phyloP scores from a whole-genome alignment of 345 rosid genomes.

The Carallia pectinifolia region DNA sequence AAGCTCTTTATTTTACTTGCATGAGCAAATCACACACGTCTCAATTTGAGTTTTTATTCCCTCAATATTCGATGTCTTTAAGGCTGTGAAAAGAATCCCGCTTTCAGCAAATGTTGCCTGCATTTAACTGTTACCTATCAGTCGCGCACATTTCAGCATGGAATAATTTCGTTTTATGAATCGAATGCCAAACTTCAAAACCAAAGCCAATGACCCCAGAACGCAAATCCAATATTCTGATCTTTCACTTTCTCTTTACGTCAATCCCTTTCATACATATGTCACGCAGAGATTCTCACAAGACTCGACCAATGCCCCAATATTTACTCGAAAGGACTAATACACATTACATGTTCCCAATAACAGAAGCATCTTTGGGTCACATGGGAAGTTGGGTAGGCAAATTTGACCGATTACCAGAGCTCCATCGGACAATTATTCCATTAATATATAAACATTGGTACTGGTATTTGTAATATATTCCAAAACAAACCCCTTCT shows the following conservation, averaged over 20 bases:
- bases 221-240: slow-evolving; percentile 9
- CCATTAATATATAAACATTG: not conserved
- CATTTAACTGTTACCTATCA: too few relatives aligned
- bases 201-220: not conserved
- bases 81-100: too few relatives aligned
- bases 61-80: too few relatives aligned
- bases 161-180: slow-evolving; percentile 1
- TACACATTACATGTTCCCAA: slow-evolving; percentile 43
- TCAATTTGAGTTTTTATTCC: too few relatives aligned
- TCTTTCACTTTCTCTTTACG: slow-evolving; percentile 7
- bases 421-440: not conserved
- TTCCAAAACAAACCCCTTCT: slow-evolving; percentile 3
- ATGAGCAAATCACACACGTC: too few relatives aligned
- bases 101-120: too few relatives aligned
- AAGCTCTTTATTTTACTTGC: too few relatives aligned
- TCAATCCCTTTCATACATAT: slow-evolving; percentile 15
- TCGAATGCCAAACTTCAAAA: not conserved
- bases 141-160: too few relatives aligned
- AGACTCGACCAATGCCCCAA: slow-evolving; percentile 17
- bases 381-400: slow-evolving; percentile 42
- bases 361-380: slow-evolving; percentile 35
- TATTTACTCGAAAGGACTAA: slow-evolving; percentile 5
- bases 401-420: slow-evolving; percentile 21
- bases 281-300: not conserved
- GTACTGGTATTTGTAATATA: not conserved